Evolutionary conservation across 2,329 filamentous ascomycete species (phyloP), one percentile per base, ranked within the genome.

Genomic region (Paradendryphiella salina): DNA sequence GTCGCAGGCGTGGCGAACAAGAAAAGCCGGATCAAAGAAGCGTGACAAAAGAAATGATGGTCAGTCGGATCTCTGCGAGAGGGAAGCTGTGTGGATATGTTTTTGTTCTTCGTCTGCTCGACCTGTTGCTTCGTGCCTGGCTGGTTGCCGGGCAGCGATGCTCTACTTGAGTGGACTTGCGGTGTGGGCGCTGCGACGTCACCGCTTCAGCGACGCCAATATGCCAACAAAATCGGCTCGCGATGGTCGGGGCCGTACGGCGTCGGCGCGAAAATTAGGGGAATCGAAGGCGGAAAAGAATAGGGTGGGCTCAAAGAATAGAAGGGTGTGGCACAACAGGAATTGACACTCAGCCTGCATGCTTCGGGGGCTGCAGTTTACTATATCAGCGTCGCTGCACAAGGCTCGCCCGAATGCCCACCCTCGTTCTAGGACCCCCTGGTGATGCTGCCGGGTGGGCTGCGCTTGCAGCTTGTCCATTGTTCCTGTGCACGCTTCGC

Each of bases 131-230:
- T 42, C 11, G 32, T 46, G 23, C 23, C 23, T 26, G 17, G 52
- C 23, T 26, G 17, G 52, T 46, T 54, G 48, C 55, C 41, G 44
- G 53, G 57, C 55, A 59, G 50, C 58, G 49, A 43, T 51, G 49
- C n/a, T 41, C 23, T 33, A 42, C 42, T 32, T 50, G 46, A 14
- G 23, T 45, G 43, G 42, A 50, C 35, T 54, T 54, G 59, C 59
- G 59, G 59, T 61, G 51, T 57, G 50, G 56, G 18, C 40, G 35
- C 35, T 55, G 56, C 57, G 54, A 61, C 57, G 59, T 61, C 59
- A 61, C 59, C 48, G 28, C 55, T 56, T 56, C 47, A 54, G 48
- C 45, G 34, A 40, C 31, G 53, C 42, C 26, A 34, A 20, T 37
- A 46, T 51, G 47, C 42, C 42, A 51, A 47, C 33, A 31, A 46